These are phyloP conservation scores for Candida lessepsii DNA, from an alignment of 805 yeast genomes.

Conservation along the genomic window DNA sequence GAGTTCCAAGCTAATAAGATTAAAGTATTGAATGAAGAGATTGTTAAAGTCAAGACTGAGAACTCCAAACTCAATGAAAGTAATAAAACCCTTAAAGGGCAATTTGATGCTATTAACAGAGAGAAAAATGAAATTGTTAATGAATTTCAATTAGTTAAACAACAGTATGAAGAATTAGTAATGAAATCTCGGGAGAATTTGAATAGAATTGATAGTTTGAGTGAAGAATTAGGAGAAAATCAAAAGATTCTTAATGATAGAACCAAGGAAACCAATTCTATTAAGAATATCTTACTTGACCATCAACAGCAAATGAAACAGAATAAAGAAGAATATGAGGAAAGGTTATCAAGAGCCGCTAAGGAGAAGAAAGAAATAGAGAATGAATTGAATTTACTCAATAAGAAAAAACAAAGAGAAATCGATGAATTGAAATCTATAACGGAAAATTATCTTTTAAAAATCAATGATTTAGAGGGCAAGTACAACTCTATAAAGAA, in stretches of 20 bases:
- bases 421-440: conserved; percentile 51
- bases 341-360: conserved; percentile 45
- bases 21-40: conserved; percentile 31
- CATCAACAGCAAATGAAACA: conserved; percentile 56
- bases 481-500: conserved; percentile 24
- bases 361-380: conserved; percentile 68
- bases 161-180: conserved; percentile 69
- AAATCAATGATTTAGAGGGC: conserved; percentile 40
- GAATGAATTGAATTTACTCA: conserved; percentile 43
- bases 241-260: conserved; percentile 75
- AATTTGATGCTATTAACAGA: conserved; percentile 30
- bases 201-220: conserved; percentile 60
- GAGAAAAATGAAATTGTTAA: conserved; percentile 37
- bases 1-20: conserved; percentile 35
- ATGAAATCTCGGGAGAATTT: conserved; percentile 67
- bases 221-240: conserved; percentile 80
- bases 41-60: conserved; percentile 42
- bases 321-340: conserved; percentile 54
- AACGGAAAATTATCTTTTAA: conserved; percentile 43
- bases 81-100: conserved; percentile 39
- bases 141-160: conserved; percentile 47
- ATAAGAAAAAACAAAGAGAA: conserved; percentile 60
- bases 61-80: conserved; percentile 41
- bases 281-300: conserved; percentile 67
- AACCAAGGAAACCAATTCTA: conserved; percentile 70